Evolutionary conservation across 257 asterid species (phyloP).

Genomic region (Primulina tabacum): DNA sequence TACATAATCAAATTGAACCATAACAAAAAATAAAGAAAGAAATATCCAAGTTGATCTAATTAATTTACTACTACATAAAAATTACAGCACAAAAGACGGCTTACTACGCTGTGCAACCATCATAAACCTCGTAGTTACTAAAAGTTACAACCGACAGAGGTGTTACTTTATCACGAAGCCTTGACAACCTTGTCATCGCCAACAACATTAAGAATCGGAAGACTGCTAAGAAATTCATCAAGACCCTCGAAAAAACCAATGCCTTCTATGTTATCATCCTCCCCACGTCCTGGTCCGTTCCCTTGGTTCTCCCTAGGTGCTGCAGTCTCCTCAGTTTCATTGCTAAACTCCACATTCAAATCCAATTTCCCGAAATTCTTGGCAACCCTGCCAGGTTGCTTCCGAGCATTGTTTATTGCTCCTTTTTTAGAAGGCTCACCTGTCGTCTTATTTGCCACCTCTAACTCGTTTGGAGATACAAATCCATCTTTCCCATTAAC

Average conservation of each 20-base stretch:
- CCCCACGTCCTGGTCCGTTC: constrained; percentile 61
- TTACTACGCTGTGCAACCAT: constrained; percentile 29
- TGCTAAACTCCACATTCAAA: constrained; percentile 89
- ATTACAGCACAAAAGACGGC: constrained; percentile 33
- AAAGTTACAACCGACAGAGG: constrained; percentile 39
- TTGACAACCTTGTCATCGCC: constrained; percentile 79
- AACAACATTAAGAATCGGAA: constrained; percentile 77
- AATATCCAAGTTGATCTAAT: constrained; percentile 38
- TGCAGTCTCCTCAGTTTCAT: constrained; percentile 76
- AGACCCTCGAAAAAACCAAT: constrained; percentile 92
- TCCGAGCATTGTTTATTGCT: constrained; percentile 41
- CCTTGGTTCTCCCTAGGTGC: constrained; percentile 52
- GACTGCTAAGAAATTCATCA: constrained; percentile 87
- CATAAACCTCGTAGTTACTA: constrained; percentile 25
- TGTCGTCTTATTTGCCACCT: constrained; percentile 32
- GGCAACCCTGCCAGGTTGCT: constrained; percentile 68
- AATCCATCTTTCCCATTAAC: constrained; percentile 34
- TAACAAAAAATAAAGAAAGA: constrained; percentile 18
- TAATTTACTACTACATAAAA: constrained; percentile 38
- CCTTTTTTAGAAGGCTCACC: constrained; percentile 56
- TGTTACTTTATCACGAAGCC: constrained; percentile 56
- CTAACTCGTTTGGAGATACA: constrained; percentile 44
- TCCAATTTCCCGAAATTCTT: constrained; percentile 74
- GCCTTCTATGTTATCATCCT: constrained; percentile 83
- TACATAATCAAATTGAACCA: constrained; percentile 24